Percentiles rank a stretch among this genome's conserved stretches.
phyloP scores from a whole-genome alignment of 345 rosid genomes.

The Populus deltoides region DNA sequence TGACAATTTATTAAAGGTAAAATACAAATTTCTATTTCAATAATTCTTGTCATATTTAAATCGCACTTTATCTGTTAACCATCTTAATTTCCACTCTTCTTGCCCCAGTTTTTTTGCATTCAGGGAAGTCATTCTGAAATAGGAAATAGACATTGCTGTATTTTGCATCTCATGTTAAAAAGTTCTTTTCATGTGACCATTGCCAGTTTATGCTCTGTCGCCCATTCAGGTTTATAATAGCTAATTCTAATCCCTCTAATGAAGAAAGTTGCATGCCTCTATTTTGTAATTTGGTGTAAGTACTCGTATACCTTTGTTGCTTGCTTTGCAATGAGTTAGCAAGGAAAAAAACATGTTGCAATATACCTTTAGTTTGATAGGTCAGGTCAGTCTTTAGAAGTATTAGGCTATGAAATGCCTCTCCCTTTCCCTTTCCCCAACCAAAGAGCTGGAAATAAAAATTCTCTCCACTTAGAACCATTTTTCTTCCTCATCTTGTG shows the following conservation, averaged over 20 bases:
- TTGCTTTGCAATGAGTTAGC: background rate
- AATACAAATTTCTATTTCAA: background rate
- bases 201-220: background rate
- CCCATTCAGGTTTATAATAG: background rate
- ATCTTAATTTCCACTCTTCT: background rate
- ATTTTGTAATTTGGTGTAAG: background rate
- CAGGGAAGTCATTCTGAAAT: background rate
- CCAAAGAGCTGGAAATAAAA: background rate
- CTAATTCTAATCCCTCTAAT: background rate
- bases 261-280: background rate
- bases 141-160: background rate
- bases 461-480: background rate
- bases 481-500: background rate
- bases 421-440: background rate
- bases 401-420: background rate
- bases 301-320: background rate
- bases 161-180: background rate
- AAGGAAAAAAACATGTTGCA: background rate
- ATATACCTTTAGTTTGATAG: background rate
- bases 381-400: background rate
- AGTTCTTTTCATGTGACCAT: background rate
- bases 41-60: background rate
- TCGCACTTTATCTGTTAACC: background rate
- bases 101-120: background rate
- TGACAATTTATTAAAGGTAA: constrained; percentile 64